Percentiles rank a stretch among this genome's conserved stretches.
Evolutionary conservation across 306 rosid genomes (phyloP).

Genomic region (Ammopiptanthus mongolicus): DNA sequence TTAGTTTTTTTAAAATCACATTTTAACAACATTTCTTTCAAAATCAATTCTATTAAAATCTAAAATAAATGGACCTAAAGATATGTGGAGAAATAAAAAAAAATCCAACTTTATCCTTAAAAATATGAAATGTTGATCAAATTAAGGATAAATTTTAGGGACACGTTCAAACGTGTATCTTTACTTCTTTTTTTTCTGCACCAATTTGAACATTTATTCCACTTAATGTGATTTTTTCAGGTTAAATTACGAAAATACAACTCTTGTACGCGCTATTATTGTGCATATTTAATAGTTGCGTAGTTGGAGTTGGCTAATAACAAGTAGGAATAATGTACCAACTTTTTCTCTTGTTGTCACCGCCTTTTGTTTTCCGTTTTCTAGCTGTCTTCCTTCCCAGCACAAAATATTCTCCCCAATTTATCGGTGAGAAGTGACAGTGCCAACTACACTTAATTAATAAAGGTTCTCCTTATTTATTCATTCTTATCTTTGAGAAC

Average conservation of each 20-base stretch:
- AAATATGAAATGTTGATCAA: no score
- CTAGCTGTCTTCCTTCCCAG: slow-evolving; percentile 30
- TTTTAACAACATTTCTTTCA: no score
- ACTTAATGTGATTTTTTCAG: not conserved
- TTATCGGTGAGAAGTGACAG: not conserved
- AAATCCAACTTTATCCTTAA: no score
- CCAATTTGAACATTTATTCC: no score
- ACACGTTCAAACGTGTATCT: no score
- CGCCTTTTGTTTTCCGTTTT: slow-evolving; percentile 16
- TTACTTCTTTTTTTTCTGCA: no score
- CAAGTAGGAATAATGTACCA: not conserved
- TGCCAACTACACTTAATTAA: not conserved
- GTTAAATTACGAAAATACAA: slow-evolving; percentile 25
- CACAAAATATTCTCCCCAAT: not conserved
- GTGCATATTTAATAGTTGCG: not conserved
- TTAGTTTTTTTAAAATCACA: no score
- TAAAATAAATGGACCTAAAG: no score
- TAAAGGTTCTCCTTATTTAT: not conserved
- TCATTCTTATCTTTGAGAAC: not conserved
- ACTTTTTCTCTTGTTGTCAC: not conserved
- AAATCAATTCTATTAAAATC: no score
- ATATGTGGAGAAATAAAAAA: no score
- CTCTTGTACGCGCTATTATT: not conserved
- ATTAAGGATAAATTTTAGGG: no score
- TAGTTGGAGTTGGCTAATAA: not conserved